These are phyloP conservation scores for Zalaria sp. DNA, from an alignment of 2,329 filamentous ascomycete species.

Conservation along the genomic window DNA sequence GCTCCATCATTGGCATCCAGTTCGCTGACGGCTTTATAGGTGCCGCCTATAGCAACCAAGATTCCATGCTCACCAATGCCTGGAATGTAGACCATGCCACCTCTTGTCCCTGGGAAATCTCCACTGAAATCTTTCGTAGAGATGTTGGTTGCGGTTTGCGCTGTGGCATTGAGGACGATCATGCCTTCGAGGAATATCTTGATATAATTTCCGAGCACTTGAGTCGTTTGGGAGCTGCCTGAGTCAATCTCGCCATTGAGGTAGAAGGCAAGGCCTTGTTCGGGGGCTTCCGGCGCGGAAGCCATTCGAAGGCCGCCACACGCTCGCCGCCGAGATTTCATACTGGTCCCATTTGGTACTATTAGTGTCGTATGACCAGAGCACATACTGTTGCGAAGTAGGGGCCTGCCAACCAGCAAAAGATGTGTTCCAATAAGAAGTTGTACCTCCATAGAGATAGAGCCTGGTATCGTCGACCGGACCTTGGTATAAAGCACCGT, in stretches of 20 bases:
- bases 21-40: slow-evolving; percentile 1
- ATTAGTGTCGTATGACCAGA: slow-evolving; percentile 18
- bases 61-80: slow-evolving; percentile 22
- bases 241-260: slow-evolving; percentile 25
- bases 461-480: slow-evolving; percentile 10
- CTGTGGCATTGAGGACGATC: slow-evolving; percentile 23
- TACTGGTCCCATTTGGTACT: slow-evolving; percentile 13
- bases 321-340: slow-evolving; percentile 11
- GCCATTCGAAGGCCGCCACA: slow-evolving; percentile 20
- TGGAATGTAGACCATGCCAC: slow-evolving; percentile 23
- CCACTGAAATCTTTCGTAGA: slow-evolving; percentile 18
- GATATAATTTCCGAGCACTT: slow-evolving; percentile 7
- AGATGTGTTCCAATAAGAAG: slow-evolving; percentile 13
- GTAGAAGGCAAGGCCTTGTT: slow-evolving; percentile 24
- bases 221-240: slow-evolving; percentile 9
- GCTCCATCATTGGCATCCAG: no score
- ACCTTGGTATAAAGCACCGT: slow-evolving; percentile 17
- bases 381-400: slow-evolving; percentile 11
- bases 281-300: slow-evolving; percentile 23
- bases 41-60: slow-evolving; percentile 25
- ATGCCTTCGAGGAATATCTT: slow-evolving; percentile 21
- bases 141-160: slow-evolving; percentile 22
- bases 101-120: slow-evolving; percentile 21
- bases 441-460: slow-evolving; percentile 20
- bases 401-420: slow-evolving; percentile 16